phyloP scores from a whole-genome alignment of 805 yeast genomes.

The Scheffersomyces ergatensis region DNA sequence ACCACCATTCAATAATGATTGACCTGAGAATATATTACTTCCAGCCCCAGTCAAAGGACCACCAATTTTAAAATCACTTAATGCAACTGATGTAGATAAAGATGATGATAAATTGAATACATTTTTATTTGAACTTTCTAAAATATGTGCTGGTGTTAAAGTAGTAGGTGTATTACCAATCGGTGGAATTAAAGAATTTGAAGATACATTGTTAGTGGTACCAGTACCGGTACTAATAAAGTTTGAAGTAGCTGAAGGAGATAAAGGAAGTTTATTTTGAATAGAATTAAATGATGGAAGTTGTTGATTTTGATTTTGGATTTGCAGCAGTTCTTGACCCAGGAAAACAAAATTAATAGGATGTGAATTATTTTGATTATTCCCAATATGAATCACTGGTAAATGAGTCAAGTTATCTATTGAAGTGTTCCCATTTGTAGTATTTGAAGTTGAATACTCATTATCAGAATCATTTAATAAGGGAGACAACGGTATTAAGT shows the following conservation, averaged over 20 bases:
- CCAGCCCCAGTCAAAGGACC: background rate
- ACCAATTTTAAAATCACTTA: background rate
- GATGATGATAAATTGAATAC: background rate
- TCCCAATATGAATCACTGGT: conserved; percentile 9
- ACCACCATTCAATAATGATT: background rate
- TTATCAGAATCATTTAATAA: conserved; percentile 8
- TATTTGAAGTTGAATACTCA: conserved; percentile 3
- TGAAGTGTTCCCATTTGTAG: background rate
- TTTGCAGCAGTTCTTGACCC: conserved; percentile 17
- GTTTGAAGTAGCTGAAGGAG: conserved; percentile 14
- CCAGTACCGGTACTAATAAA: background rate
- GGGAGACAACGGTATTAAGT: conserved; percentile 9
- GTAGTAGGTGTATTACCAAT: conserved; percentile 19
- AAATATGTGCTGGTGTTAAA: conserved; percentile 24
- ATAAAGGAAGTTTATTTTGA: conserved; percentile 29
- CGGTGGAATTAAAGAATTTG: conserved; percentile 11
- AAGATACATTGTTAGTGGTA: background rate
- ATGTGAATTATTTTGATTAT: conserved; percentile 1
- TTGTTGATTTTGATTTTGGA: conserved; percentile 29
- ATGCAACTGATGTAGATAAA: background rate
- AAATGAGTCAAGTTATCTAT: conserved; percentile 13
- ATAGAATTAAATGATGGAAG: conserved; percentile 35
- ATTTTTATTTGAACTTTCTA: conserved; percentile 11
- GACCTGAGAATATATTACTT: background rate
- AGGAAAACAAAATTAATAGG: conserved; percentile 13